phyloP scores from a whole-genome alignment of 2,329 filamentous ascomycete genomes.

The Sarocladiaceae sp. region DNA sequence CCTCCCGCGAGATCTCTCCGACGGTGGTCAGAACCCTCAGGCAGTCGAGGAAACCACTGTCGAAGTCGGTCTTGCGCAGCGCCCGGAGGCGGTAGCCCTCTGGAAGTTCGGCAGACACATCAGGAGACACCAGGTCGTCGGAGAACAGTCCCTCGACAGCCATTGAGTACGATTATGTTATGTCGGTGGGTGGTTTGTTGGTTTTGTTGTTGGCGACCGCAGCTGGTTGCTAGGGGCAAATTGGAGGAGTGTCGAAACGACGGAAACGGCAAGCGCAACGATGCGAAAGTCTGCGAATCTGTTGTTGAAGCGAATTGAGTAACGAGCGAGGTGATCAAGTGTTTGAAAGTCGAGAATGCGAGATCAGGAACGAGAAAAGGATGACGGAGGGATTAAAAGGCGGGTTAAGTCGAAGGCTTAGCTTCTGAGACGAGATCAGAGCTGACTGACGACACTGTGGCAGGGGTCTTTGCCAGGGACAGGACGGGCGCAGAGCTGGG shows the following conservation, averaged over 20 bases:
- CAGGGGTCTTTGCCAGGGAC: slow-evolving; percentile 9
- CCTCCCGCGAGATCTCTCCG: slow-evolving; percentile 72
- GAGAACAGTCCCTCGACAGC: slow-evolving; percentile 65
- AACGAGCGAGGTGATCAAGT: no score
- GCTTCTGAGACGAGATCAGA: neutral
- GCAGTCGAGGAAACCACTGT: slow-evolving; percentile 82
- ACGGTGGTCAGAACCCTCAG: slow-evolving; percentile 89
- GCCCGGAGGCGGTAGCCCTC: slow-evolving; percentile 79
- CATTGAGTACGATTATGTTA: slow-evolving; percentile 3
- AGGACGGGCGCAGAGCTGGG: neutral
- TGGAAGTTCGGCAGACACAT: slow-evolving; percentile 69
- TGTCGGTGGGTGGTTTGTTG: slow-evolving; percentile 14
- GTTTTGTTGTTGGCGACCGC: slow-evolving; percentile 19
- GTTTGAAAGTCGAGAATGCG: neutral
- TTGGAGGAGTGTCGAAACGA: neutral
- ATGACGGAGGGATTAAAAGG: neutral
- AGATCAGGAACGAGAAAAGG: neutral
- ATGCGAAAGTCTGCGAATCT: no score
- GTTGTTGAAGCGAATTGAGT: no score
- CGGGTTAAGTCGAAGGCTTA: neutral
- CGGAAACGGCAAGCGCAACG: no score
- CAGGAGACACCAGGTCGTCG: slow-evolving; percentile 69
- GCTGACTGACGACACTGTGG: slow-evolving; percentile 5
- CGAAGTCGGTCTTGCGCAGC: slow-evolving; percentile 72
- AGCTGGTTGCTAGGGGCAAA: neutral